phyloP scores from a whole-genome alignment of 306 rosid genomes.

The Astragalus membranaceus region DNA sequence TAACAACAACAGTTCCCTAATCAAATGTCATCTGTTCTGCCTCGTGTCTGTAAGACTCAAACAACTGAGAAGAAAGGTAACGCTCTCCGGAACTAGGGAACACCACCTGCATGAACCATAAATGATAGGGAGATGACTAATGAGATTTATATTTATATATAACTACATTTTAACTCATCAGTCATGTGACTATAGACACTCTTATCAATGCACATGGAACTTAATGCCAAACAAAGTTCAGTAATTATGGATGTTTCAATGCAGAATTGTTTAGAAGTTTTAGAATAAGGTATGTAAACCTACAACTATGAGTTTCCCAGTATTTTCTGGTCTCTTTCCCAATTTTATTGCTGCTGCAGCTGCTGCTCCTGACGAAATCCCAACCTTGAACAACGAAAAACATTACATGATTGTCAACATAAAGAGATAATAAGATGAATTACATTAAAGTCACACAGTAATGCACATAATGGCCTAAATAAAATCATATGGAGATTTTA shows the following conservation, averaged over 20 bases:
- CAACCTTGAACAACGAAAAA: constrained; percentile 38
- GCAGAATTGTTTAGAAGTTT: neutral
- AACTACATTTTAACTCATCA: neutral
- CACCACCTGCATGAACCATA: constrained; percentile 29
- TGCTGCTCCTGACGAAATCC: constrained; percentile 69
- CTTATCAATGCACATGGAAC: neutral
- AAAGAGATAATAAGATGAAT: neutral
- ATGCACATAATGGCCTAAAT: too few species aligned
- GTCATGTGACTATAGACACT: neutral
- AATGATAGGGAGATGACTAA: neutral
- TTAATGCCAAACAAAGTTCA: neutral
- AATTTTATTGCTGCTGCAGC: constrained; percentile 50
- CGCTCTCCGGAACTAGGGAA: constrained; percentile 51
- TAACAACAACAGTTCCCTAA: neutral
- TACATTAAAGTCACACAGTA: neutral
- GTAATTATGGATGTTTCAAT: neutral
- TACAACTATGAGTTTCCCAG: constrained; percentile 54
- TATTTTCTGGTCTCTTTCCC: constrained; percentile 27
- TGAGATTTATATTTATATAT: neutral
- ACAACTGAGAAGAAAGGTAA: constrained; percentile 39
- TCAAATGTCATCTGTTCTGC: constrained; percentile 42
- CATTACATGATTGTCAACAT: neutral
- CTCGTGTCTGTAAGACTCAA: constrained; percentile 37
- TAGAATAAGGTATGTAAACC: neutral
- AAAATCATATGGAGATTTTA: neutral